Base-by-base conservation (phyloP, 768 basidiomycete genomes). In the Gymnopilus dilepis region DNA sequence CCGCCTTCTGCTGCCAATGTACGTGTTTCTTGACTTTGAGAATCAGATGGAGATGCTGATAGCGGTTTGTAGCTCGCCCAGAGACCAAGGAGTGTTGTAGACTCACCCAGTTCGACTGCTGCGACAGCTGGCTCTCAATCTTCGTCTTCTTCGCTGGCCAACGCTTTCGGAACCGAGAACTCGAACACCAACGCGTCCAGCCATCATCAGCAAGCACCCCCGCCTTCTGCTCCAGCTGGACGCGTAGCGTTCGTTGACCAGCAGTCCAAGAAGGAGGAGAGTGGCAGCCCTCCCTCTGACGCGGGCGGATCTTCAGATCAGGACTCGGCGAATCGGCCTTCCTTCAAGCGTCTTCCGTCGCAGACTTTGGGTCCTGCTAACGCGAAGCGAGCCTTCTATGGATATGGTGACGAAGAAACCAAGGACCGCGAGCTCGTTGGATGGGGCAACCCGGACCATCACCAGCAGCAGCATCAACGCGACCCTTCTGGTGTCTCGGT, bases 341-440 rank as follows among this genome's bases (percentile, higher is more conserved):
- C 86, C 28, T 91, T 90, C 69, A 93, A 93, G 78, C 78, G 91
- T 45, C 71, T 90, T 37, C 85, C 91, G 1, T 89, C 88, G 48
- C 88, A 90, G 75, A 88, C 88, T 9, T 73, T 92, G n/a, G 90
- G 81, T 1, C 87, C 88, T 2, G 75, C 75, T 34, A 79, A 79
- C 62, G 64, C 82, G 50, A 92, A 92, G 55, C 67, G 86, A 11
- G 70, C 76, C 55, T 72, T 75, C n/a, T 74, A 53, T 34, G 42
- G 58, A 21, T 41, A 34, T 28, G 41, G 41, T 26, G 56, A 53
- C 2, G 58, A 53, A 1, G 58, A 59, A 2, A 4, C 19, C n/a
- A 30, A 31, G 55, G 55, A 37, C 22, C 56, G 56, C n/a, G 56
- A 52, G 45, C 34, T 56, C 13, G 54, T 61, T 31, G 51, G 56